Evolutionary conservation across 768 basidiomycete genomes (phyloP), one percentile per base, ranked within the genome.

Genomic region (Cyathus striatus): DNA sequence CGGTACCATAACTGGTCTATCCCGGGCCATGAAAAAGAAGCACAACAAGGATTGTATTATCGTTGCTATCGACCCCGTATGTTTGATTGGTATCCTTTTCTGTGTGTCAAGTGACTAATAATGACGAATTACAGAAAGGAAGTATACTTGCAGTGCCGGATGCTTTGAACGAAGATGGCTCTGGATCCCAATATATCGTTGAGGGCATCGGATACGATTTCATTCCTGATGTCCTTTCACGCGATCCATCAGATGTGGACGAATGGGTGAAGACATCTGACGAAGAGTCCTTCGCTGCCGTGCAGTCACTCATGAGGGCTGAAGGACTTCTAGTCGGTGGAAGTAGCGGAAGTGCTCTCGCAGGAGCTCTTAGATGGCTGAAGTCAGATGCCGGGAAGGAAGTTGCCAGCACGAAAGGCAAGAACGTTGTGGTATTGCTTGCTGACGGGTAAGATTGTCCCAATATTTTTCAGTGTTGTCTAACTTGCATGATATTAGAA

Each of bases 191-290:
- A 41, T 98, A 97, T 54, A 59, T 81, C 40, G 81, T 97, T 17
- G 96, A 99, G 60, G 96, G 96, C n/a, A 98, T 97, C 42, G 96
- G 96, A 21, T 92, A 93, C 52, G 91, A 95, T 61, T 95, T 95
- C 57, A 58, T 95, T 35, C 94, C 95, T 1, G 78, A 88, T 33
- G 94, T 94, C 2, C 74, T 97, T 30, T 80, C 83, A 26, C 86
- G 85, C 38, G 68, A 73, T 14, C 60, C 65, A 4, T 52, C 49
- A 0, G 72, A 78, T 22, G 69, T 98, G 39, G 77, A 93, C 55
- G 45, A 57, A n/a, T 92, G 90, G 96, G 61, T 91, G 48, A 98
- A 97, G 74, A 83, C 85, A 0, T 69, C 65, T 1, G 96, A 98
- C 52, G 72, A 83, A 2, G 86, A 89, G 34, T 74, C 92, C 0